These are phyloP conservation scores for Xerocomus spinulosus DNA, from an alignment of 768 basidiomycete species.

Conservation along the genomic window DNA sequence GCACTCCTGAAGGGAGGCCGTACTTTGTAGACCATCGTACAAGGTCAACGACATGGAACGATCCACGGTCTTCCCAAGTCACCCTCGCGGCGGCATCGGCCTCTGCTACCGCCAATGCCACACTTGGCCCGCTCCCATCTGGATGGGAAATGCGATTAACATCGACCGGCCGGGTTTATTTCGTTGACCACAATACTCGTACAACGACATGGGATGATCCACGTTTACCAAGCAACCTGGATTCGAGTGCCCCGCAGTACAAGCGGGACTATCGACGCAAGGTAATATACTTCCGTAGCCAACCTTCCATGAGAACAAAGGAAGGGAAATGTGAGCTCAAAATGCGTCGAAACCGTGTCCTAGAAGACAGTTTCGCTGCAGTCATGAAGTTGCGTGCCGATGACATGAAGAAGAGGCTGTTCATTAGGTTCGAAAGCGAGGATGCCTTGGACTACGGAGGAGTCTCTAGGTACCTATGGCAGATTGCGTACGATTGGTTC, in stretches of 20 bases:
- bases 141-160: conserved; percentile 97
- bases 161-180: conserved; percentile 80
- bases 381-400: conserved; percentile 77
- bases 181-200: conserved; percentile 87
- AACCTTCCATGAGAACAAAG: conserved; percentile 74
- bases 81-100: conserved; percentile 42
- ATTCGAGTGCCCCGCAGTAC: conserved; percentile 90
- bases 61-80: conserved; percentile 61
- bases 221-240: conserved; percentile 73
- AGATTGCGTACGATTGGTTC: neutral
- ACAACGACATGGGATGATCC: conserved; percentile 95
- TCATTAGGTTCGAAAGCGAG: conserved; percentile 76
- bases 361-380: conserved; percentile 83
- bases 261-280: conserved; percentile 91
- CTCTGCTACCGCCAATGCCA: conserved; percentile 44
- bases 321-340: conserved; percentile 86
- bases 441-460: conserved; percentile 79
- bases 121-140: conserved; percentile 79
- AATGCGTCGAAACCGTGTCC: conserved; percentile 70
- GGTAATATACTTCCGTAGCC: conserved; percentile 88
- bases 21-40: conserved; percentile 76
- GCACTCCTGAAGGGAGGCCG: conserved; percentile 80
- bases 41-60: conserved; percentile 87
- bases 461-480: conserved; percentile 60
- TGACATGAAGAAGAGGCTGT: conserved; percentile 64